Evolutionary conservation across 495 filamentous ascomycete species (phyloP).

Genomic region (Jackrogersella multiformis): DNA sequence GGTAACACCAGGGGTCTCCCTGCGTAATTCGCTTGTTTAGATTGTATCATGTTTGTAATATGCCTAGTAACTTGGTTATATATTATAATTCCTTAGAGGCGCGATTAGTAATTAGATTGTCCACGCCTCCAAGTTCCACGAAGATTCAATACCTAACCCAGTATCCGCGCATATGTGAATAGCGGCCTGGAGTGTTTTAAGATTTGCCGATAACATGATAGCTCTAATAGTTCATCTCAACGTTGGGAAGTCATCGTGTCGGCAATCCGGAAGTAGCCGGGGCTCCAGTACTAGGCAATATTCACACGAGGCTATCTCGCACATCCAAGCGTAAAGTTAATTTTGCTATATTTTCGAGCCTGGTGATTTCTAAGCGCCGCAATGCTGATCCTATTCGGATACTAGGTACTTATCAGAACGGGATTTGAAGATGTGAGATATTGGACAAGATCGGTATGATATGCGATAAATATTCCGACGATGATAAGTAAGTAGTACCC

Average conservation of each 20-base stretch:
- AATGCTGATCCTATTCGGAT: no score
- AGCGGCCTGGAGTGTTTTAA: background rate
- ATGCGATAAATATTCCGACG: background rate
- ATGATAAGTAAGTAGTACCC: background rate
- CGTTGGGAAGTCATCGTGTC: background rate
- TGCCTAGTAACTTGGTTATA: no score
- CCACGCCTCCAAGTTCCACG: background rate
- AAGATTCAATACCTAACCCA: background rate
- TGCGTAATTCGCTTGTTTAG: background rate
- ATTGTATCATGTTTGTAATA: background rate
- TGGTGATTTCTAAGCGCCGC: background rate
- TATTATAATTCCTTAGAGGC: no score
- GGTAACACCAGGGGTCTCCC: background rate
- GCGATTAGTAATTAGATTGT: no score
- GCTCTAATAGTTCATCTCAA: background rate
- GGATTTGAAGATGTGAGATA: background rate
- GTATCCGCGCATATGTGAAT: background rate
- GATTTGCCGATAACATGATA: background rate
- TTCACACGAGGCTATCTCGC: no score
- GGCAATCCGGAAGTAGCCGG: background rate
- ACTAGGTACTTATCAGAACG: no score
- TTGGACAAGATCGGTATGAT: no score
- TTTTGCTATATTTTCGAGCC: background rate
- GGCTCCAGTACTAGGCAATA: no score
- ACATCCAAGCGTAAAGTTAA: background rate